Evolutionary conservation across 192 early-diverging fungal species (phyloP).

Genomic region (Coemansia sp.): DNA sequence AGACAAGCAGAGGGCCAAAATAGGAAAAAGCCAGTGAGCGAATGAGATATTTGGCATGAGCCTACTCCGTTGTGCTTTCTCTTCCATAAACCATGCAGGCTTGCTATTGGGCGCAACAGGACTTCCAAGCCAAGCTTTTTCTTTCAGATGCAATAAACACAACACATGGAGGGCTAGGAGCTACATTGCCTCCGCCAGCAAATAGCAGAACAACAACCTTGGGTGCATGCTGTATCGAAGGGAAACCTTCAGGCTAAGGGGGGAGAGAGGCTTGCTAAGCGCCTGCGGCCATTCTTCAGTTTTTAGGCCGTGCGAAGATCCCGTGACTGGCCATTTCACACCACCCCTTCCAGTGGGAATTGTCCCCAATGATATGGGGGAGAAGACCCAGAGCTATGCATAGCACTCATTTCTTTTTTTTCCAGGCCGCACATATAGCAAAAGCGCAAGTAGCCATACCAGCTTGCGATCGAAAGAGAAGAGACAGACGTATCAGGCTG

Average conservation of each 20-base stretch:
- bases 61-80: neutral
- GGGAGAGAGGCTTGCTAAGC: constrained; percentile 4
- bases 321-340: constrained; percentile 1
- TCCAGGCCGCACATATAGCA: too few species aligned
- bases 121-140: too few species aligned
- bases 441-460: neutral
- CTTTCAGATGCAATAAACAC: too few species aligned
- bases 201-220: too few species aligned
- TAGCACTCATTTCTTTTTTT: too few species aligned
- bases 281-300: constrained; percentile 6
- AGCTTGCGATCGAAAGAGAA: neutral
- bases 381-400: neutral
- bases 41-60: neutral
- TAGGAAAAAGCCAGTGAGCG: constrained; percentile 1
- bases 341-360: constrained; percentile 5
- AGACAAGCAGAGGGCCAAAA: neutral
- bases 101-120: too few species aligned
- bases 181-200: too few species aligned
- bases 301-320: neutral
- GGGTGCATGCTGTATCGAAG: too few species aligned
- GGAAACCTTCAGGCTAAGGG: neutral
- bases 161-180: too few species aligned
- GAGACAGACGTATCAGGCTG: neutral
- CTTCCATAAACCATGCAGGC: too few species aligned
- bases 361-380: neutral